Base-by-base conservation (phyloP, 2,329 filamentous ascomycete species). In the Myriangium duriaei region DNA sequence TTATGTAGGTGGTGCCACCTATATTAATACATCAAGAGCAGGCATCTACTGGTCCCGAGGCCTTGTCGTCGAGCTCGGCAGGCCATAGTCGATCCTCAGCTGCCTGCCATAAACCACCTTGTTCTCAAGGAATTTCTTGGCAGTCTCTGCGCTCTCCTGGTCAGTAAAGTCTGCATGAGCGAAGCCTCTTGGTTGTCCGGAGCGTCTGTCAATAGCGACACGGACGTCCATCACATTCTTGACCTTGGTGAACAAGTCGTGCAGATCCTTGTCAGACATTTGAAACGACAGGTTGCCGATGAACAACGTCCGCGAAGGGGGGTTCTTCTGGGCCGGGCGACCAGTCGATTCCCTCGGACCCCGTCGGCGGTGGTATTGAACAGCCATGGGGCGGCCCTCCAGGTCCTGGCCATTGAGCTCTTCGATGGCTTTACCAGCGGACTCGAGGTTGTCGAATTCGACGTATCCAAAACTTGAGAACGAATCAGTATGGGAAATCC, bases 281-380 rank as follows among this genome's bases (percentile, higher is more conserved):
- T 92, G 81, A 54, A 81, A 91, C 9, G 82, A 77, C 60, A 94
- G 75, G 64, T 91, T 91, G 48, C 85, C 84, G 49, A 94, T 73
- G 65, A 81, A 93, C 21, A 93, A 63, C 1, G 78, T 82, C 52
- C 69, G 74, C 36, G 71, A 71, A 3, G 77, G 76, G 4, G 35
- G 36, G 28, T 31, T 35, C 30, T 10, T 35, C 16, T 14, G 9
- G 10, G 14, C 29, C 12, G 32, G 28, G 30, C 43, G 41, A 24
- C 19, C 19, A 19, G 33, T 39, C 32, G 24, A 32, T 18, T 43
- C 45, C 7, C 7, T 26, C 32, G 45, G 37, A 37, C 44, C 45
- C 36, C 45, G 52, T 34, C 50, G 52, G 29, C 52, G 48, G 45
- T 76, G 70, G 53, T 67, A 80, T 51, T 80, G 73, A 35, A 80